A percentile compares a stretch with the other conserved stretches of the same genome.
Conservation (phyloP, 257 asterid species). For the Ocimum tenuiflorum region DNA sequence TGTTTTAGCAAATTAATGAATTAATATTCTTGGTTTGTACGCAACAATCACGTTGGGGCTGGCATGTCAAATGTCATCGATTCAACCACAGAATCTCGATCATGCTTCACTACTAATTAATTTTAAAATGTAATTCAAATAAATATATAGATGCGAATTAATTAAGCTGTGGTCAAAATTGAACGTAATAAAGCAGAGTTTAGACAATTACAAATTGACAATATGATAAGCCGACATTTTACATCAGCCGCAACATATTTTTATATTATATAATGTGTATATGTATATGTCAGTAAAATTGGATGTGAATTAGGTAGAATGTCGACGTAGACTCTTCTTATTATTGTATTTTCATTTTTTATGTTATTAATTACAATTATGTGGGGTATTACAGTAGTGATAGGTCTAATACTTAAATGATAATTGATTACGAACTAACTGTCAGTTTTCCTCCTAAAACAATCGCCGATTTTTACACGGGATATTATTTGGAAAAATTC, state of each 20-base stretch:
- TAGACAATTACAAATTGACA: not conserved
- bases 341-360: too few species aligned
- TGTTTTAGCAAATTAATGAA: too few species aligned
- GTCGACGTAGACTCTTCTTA: too few species aligned
- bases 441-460: too few species aligned
- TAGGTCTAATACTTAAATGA: too few species aligned
- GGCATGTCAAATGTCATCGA: conserved; percentile 24
- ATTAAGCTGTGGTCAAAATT: conserved; percentile 14
- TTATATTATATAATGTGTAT: not conserved
- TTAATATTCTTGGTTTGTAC: conserved; percentile 17
- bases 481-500: too few species aligned
- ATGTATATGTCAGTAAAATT: not conserved
- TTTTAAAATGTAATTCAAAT: too few species aligned
- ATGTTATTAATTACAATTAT: too few species aligned
- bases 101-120: conserved; percentile 1
- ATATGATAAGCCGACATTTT: conserved; percentile 13
- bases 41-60: conserved; percentile 16
- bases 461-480: too few species aligned
- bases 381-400: too few species aligned
- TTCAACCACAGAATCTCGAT: conserved; percentile 30
- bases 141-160: too few species aligned
- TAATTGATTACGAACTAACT: too few species aligned
- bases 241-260: conserved; percentile 12
- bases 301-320: conserved; percentile 24
- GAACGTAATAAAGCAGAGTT: not conserved